These are phyloP conservation scores for Saturnispora sanitii DNA, from an alignment of 805 yeast species.

Conservation along the genomic window DNA sequence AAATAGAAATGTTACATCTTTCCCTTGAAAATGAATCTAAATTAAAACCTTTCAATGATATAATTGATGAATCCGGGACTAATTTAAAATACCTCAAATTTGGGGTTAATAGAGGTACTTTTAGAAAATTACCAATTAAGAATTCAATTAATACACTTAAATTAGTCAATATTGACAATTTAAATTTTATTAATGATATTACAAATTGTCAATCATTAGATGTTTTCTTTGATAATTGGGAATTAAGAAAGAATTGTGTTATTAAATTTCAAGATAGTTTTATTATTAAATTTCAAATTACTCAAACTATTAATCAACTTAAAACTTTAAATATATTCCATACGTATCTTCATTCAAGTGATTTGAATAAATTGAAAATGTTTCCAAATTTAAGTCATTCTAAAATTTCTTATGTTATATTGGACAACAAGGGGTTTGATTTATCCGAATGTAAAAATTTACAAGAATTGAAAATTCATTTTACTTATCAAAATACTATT, in stretches of 20 bases:
- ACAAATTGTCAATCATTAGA: conserved; percentile 19
- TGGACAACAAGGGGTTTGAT: conserved; percentile 24
- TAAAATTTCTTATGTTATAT: conserved; percentile 23
- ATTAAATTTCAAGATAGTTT: conserved; percentile 19
- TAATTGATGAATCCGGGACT: conserved; percentile 19
- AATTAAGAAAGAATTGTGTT: conserved; percentile 21
- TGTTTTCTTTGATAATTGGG: conserved; percentile 26
- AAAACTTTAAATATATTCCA: conserved; percentile 23
- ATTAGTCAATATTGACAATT: conserved; percentile 24
- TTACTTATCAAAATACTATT: conserved; percentile 18
- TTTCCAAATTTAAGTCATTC: conserved; percentile 25
- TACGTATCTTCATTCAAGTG: conserved; percentile 22
- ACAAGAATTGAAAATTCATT: conserved; percentile 24
- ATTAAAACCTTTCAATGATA: conserved; percentile 22
- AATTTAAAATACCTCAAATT: conserved; percentile 21
- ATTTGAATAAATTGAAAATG: conserved; percentile 18
- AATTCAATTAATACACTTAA: conserved; percentile 20
- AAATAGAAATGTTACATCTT: conserved; percentile 22
- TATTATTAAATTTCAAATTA: conserved; percentile 18
- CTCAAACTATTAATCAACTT: conserved; percentile 14
- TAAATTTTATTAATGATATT: conserved; percentile 21
- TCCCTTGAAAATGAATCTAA: conserved; percentile 24
- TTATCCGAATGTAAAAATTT: conserved; percentile 20
- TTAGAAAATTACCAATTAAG: conserved; percentile 19
- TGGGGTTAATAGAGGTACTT: conserved; percentile 25